phyloP scores from a whole-genome alignment of 1,284 basidiomycete genomes.

The Abortiporus biennis region DNA sequence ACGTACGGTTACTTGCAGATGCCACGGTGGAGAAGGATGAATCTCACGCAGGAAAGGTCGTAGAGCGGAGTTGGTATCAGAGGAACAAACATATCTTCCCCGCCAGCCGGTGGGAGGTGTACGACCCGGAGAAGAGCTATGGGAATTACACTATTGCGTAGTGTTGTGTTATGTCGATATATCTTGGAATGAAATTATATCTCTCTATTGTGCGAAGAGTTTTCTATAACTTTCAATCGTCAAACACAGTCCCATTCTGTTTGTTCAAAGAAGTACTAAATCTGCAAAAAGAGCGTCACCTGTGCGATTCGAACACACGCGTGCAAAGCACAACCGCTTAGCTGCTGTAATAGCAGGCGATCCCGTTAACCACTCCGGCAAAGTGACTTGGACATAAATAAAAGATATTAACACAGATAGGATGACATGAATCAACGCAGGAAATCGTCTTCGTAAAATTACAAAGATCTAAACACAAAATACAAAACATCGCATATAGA shows the following conservation, averaged over 20 bases:
- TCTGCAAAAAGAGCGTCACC: slow-evolving; percentile 57
- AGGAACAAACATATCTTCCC: slow-evolving; percentile 98
- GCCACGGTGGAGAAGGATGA: slow-evolving; percentile 97
- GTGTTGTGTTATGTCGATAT: no score
- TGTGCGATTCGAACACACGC: slow-evolving; percentile 83
- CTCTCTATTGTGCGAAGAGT: no score
- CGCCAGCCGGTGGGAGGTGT: slow-evolving; percentile 91
- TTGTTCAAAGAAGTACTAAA: no score
- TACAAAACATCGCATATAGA: no score
- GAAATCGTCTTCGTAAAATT: no score
- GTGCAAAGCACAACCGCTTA: slow-evolving; percentile 74
- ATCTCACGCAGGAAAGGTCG: slow-evolving; percentile 98
- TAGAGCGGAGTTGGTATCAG: slow-evolving; percentile 94
- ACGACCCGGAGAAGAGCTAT: slow-evolving; percentile 88
- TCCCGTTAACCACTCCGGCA: slow-evolving; percentile 74
- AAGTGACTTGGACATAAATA: slow-evolving; percentile 5
- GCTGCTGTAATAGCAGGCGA: slow-evolving; percentile 60
- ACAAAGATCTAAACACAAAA: no score
- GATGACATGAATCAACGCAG: no score
- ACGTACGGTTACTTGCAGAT: slow-evolving; percentile 92
- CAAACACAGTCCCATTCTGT: no score
- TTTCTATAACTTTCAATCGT: no score
- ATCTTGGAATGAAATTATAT: no score
- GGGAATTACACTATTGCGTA: slow-evolving; percentile 79
- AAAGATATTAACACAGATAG: no score